Evolutionary conservation across 306 rosid species (phyloP).

Genomic region (Citrullus mucosospermus): DNA sequence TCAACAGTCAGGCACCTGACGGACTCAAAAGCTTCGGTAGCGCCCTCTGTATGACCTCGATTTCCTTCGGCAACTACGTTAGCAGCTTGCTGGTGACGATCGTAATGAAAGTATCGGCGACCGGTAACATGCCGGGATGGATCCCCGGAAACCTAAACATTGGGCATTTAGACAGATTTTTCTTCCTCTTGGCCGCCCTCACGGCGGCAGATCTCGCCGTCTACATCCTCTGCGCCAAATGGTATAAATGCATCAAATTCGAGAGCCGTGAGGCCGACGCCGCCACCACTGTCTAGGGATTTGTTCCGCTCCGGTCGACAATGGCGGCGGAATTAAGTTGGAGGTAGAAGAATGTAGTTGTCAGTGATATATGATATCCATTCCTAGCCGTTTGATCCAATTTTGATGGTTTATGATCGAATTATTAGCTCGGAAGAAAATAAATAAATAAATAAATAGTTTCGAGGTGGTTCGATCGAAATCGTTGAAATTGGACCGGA

Average conservation of each 20-base stretch:
- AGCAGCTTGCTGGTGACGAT: slow-evolving; percentile 58
- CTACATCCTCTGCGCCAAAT: slow-evolving; percentile 45
- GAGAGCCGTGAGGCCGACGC: slow-evolving; percentile 15
- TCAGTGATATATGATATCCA: background rate
- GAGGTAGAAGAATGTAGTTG: background rate
- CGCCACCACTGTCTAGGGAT: background rate
- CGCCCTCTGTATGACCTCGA: slow-evolving; percentile 75
- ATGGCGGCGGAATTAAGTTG: background rate
- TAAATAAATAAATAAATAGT: background rate
- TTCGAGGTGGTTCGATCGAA: background rate
- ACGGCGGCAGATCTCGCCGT: slow-evolving; percentile 38
- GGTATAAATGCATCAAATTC: slow-evolving; percentile 61
- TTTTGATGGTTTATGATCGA: background rate
- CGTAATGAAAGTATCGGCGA: slow-evolving; percentile 54
- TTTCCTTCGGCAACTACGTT: slow-evolving; percentile 64
- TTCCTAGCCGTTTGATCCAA: background rate
- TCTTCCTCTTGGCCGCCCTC: slow-evolving; percentile 56
- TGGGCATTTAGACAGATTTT: slow-evolving; percentile 64
- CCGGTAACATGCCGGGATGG: slow-evolving; percentile 55
- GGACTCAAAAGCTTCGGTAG: slow-evolving; percentile 78
- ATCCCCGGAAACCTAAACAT: slow-evolving; percentile 59
- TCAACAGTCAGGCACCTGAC: slow-evolving; percentile 68
- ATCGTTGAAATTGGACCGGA: background rate
- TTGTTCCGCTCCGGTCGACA: background rate
- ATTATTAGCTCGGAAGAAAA: background rate